These are phyloP conservation scores for Cytospora chrysosperma DNA, from an alignment of 2,329 filamentous ascomycete species.

Conservation along the genomic window DNA sequence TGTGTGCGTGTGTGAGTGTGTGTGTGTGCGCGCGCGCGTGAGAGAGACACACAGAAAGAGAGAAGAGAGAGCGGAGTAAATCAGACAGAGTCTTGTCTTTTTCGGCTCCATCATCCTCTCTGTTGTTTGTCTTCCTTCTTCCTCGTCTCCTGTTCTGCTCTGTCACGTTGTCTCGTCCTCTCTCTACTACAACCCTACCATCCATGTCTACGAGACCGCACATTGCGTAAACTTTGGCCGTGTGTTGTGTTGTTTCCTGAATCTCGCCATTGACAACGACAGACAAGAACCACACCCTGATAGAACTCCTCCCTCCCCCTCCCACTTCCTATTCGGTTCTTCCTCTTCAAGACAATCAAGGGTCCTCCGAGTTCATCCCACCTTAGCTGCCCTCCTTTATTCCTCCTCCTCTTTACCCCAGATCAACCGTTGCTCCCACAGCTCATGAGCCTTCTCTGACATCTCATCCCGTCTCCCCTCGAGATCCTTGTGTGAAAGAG, in stretches of 20 bases:
- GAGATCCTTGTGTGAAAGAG: constrained; percentile 40
- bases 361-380: constrained; percentile 21
- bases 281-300: constrained; percentile 11
- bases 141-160: constrained; percentile 35
- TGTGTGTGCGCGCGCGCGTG: too few relatives aligned
- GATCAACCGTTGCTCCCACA: constrained; percentile 27
- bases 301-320: not conserved
- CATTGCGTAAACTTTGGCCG: constrained; percentile 12
- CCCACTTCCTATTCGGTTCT: not conserved
- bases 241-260: constrained; percentile 10
- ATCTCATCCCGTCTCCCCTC: constrained; percentile 31
- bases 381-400: constrained; percentile 22
- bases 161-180: constrained; percentile 28
- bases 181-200: constrained; percentile 35
- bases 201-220: constrained; percentile 16
- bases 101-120: constrained; percentile 19
- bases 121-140: constrained; percentile 26
- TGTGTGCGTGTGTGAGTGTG: too few relatives aligned
- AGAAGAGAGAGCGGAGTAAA: constrained; percentile 13
- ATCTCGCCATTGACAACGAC: constrained; percentile 1
- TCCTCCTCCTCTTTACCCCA: constrained; percentile 34
- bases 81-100: constrained; percentile 15
- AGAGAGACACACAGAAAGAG: too few relatives aligned
- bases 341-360: constrained; percentile 5
- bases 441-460: constrained; percentile 38